These are phyloP conservation scores for Vigna trinervia DNA, from an alignment of 306 rosid species.

Conservation along the genomic window DNA sequence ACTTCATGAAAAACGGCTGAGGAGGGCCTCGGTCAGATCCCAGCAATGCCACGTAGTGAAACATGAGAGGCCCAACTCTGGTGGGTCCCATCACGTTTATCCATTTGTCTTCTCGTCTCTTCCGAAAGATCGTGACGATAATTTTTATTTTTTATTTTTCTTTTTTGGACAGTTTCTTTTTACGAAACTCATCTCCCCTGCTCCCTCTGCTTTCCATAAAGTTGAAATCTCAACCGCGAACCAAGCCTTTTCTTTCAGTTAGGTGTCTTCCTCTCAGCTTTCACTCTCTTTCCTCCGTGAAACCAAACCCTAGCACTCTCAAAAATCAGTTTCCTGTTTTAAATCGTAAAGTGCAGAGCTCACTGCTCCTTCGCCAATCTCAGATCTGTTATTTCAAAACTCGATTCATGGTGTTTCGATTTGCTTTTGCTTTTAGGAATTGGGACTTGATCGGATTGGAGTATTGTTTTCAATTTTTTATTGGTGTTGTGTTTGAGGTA, in stretches of 20 bases:
- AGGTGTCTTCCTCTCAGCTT: constrained; percentile 66
- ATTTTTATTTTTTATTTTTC: constrained; percentile 10
- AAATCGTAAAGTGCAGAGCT: constrained; percentile 36
- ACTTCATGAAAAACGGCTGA: constrained; percentile 48
- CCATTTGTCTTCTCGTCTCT: constrained; percentile 69
- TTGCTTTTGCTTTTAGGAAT: constrained; percentile 28
- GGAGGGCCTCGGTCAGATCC: constrained; percentile 38
- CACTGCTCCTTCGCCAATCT: constrained; percentile 45
- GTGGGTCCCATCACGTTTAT: constrained; percentile 61
- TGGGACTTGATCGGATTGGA: constrained; percentile 38
- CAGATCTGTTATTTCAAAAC: constrained; percentile 58
- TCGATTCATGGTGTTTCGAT: constrained; percentile 38
- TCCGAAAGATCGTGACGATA: constrained; percentile 55
- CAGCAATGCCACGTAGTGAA: constrained; percentile 51
- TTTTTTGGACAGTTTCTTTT: constrained; percentile 37
- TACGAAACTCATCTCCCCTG: constrained; percentile 44
- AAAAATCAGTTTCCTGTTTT: constrained; percentile 23
- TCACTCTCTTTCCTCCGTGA: constrained; percentile 29
- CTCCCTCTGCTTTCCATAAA: constrained; percentile 54
- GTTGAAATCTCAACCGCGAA: constrained; percentile 80
- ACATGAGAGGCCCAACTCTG: constrained; percentile 23
- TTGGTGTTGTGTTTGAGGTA: constrained; percentile 41
- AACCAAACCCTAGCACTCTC: constrained; percentile 74
- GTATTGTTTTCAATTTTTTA: not conserved
- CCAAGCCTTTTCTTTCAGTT: constrained; percentile 62